Evolutionary conservation across 441 rosid genomes (phyloP).

Genomic region (Daphne laureola): DNA sequence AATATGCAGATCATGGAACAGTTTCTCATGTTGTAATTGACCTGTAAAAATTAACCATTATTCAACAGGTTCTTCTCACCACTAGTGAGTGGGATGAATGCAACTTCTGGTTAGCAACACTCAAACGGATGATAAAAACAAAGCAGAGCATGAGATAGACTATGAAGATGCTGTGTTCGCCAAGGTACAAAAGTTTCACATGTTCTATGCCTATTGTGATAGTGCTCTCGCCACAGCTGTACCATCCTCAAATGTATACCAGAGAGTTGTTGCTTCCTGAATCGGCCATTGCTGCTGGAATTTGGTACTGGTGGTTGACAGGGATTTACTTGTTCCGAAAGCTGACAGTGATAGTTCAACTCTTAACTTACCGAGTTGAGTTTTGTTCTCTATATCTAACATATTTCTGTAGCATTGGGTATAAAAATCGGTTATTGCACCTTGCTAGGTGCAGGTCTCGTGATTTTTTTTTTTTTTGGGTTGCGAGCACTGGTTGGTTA

Average conservation of each 20-base stretch:
- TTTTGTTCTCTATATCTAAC: constrained; percentile 9
- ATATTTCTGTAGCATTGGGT: constrained; percentile 11
- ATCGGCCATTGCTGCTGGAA: constrained; percentile 18
- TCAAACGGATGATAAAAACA: constrained; percentile 91
- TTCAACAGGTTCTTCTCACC: constrained; percentile 67
- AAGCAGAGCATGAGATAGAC: constrained; percentile 56
- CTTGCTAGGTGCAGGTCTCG: no score
- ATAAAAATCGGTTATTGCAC: no score
- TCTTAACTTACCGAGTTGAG: constrained; percentile 12
- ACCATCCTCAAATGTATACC: constrained; percentile 18
- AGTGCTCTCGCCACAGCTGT: neutral
- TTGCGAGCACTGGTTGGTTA: neutral
- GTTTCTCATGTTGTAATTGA: neutral
- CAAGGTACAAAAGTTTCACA: no score
- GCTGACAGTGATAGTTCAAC: constrained; percentile 22
- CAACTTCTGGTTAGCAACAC: constrained; percentile 81
- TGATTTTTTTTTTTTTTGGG: constrained; percentile 1
- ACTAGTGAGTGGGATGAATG: constrained; percentile 97
- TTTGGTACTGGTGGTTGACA: constrained; percentile 6
- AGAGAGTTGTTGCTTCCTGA: neutral
- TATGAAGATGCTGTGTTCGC: neutral
- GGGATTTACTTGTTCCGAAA: constrained; percentile 8
- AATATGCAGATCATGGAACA: neutral
- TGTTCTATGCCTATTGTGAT: no score
- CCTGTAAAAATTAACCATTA: neutral